Base-by-base conservation (phyloP, 495 filamentous ascomycete species). In the Rusavskia elegans region DNA sequence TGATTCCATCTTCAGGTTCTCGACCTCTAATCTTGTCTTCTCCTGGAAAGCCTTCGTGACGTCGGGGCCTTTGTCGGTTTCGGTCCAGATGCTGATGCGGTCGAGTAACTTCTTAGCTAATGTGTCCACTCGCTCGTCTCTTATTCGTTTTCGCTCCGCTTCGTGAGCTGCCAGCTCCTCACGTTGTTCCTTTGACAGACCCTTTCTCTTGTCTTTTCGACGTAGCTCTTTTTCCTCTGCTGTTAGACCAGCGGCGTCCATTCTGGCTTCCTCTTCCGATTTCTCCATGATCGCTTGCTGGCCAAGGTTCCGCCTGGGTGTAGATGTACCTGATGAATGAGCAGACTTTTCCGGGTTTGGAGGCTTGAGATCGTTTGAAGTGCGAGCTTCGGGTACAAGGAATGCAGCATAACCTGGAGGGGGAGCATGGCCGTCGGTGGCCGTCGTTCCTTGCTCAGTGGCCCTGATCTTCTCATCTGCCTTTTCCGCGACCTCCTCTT, bases 1-100 rank as follows among this genome's bases (percentile, higher is more conserved):
- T 13, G 84, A 90, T 69, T 99, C 92, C 87, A 99, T 97, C 72
- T 97, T 99, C 57, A 97, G 68, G 58, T 96, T 93, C 72, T 99
- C 92, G 14, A 95, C 87, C 67, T 97, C 93, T 25, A 94, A 79
- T n/a, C 82, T 76, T 20, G 81, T 95, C 75, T 97, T 95, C 62
- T 87, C 86, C 61, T 88, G 81, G 67, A 97, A 99, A 2, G 93
- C 88, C 38, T 66, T 67, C 3, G 89, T 96, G 10, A 95, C 86
- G 62, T 93, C 88, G 1, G 64, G 41, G 29, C 81, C 80, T 70
- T 92, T 93, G 70, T 96, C 93, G 4, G 89, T 95, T 66, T 99
- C 92, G 11, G 92, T 96, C 89, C 89, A 96, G 9, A 97, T 81
- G 56, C 83, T 90, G 61, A 99, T 81, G 45, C 89, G 82, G 63